Base-by-base conservation (phyloP, 768 basidiomycete genomes). In the Boletus tomentosulus region DNA sequence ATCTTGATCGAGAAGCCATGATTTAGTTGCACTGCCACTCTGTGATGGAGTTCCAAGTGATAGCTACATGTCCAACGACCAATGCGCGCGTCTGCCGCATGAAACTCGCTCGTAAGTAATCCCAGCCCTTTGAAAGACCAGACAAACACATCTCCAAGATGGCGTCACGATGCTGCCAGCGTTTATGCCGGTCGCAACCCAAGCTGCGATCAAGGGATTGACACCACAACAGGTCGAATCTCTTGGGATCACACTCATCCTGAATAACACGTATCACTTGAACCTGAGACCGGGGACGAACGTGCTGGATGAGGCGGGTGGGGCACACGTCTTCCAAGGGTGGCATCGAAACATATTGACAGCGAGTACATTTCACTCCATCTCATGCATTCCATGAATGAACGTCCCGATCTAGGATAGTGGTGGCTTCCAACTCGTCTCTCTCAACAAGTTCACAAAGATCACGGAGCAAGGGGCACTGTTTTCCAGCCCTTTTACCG, bases 181-280 rank as follows among this genome's bases (percentile, higher is more conserved):
- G 0, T 95, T 95, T 62, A 95, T 94, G 92, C 92, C 92, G 3
- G 91, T 94, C 9, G 92, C 91, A 3, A 95, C 92, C 4, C 92
- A 95, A 66, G 91, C 87, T 16, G 88, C 92, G 6, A 91, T 95
- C 65, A 96, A 96, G 70, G 91, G 92, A 4, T 72, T 95, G n/a
- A 92, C 91, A 6, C 71, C 89, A 19, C 86, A 89, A 55, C 89
- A 94, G 71, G 83, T 89, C 37, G 89, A 93, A 66, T 76, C 84
- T 3, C 77, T 93, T 1, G 91, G 90, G 1, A 78, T 93, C 43
- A 88, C 87, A 1, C 77, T 95, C 52, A 87, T 93, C 37, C 75
- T 95, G 48, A 94, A 94, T 67, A 94, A 94, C 68, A 91, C 92
- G 0, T 95, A 93, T 64, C 92, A 95, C 66, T 75, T 95, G 5